Percentiles rank a stretch among this genome's conserved stretches.
phyloP scores from a whole-genome alignment of 2,329 filamentous ascomycete species.

The Dactylella cylindrospora region DNA sequence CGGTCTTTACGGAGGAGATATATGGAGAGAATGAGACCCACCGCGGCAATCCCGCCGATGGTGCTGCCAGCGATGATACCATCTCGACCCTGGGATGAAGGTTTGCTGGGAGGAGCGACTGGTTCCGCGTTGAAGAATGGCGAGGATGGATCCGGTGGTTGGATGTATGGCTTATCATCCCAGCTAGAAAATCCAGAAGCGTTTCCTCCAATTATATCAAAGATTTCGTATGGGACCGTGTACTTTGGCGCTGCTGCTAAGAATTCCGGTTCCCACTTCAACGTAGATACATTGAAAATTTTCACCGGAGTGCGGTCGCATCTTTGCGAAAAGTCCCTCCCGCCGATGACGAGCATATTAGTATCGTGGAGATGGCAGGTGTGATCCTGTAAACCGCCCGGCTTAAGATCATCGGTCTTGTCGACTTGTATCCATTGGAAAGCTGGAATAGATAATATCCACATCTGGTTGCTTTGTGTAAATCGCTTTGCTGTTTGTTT shows the following conservation, averaged over 20 bases:
- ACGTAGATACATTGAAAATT: conserved; percentile 32
- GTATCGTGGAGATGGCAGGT: conserved; percentile 30
- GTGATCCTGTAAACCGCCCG: conserved; percentile 26
- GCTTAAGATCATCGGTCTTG: conserved; percentile 22
- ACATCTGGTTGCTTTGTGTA: conserved; percentile 22
- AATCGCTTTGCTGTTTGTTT: conserved; percentile 9
- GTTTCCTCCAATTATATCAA: conserved; percentile 16
- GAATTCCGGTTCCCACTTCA: conserved; percentile 27
- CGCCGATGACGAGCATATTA: conserved; percentile 32
- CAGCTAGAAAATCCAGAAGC: conserved; percentile 6
- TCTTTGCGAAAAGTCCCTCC: conserved; percentile 14
- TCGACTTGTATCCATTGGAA: conserved; percentile 38
- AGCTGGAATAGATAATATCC: conserved; percentile 35
- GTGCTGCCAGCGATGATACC: conserved; percentile 26
- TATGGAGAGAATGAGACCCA: conserved; percentile 15
- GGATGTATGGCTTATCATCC: conserved; percentile 15
- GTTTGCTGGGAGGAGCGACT: neutral
- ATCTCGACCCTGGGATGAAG: neutral
- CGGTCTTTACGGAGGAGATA: conserved; percentile 1
- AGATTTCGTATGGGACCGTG: conserved; percentile 23
- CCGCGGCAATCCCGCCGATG: conserved; percentile 10
- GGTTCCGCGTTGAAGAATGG: conserved; percentile 14
- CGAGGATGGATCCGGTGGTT: conserved; percentile 17
- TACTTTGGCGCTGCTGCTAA: conserved; percentile 4
- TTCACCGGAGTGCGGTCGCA: conserved; percentile 20